Percentiles rank a stretch among this genome's conserved stretches.
Conservation (phyloP, 371 early-diverging fungal species). For the Mucor sp. region DNA sequence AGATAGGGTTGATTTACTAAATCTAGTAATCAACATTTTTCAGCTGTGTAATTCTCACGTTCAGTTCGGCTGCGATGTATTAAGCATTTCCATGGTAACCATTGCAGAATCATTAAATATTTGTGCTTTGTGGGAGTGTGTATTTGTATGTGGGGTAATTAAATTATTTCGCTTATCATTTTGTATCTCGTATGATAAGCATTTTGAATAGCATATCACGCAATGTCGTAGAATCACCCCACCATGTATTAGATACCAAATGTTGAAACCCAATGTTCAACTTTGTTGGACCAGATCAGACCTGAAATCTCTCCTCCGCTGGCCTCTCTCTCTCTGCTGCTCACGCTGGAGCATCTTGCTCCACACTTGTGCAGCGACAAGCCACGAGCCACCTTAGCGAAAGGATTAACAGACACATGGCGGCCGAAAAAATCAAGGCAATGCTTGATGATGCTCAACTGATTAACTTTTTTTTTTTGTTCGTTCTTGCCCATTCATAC, state of each 20-base stretch:
- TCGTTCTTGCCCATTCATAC: background rate
- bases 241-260: background rate
- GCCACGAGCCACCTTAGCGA: too few relatives aligned
- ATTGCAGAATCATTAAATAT: background rate
- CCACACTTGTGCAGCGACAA: too few relatives aligned
- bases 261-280: too few relatives aligned
- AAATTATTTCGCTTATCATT: background rate
- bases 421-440: background rate
- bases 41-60: slow-evolving; percentile 1
- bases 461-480: background rate
- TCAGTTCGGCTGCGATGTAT: background rate
- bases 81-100: background rate
- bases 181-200: background rate
- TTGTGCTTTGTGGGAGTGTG: background rate
- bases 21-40: background rate
- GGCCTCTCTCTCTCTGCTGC: too few relatives aligned
- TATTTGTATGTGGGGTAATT: background rate
- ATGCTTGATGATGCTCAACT: background rate
- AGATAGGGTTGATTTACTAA: slow-evolving; percentile 1
- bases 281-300: too few relatives aligned
- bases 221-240: slow-evolving; percentile 5
- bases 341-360: too few relatives aligned
- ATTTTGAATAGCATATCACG: background rate
- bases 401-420: too few relatives aligned
- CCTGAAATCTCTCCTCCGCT: too few relatives aligned